phyloP scores from a whole-genome alignment of 2,329 filamentous ascomycete genomes.

The Alternaria arborescens region DNA sequence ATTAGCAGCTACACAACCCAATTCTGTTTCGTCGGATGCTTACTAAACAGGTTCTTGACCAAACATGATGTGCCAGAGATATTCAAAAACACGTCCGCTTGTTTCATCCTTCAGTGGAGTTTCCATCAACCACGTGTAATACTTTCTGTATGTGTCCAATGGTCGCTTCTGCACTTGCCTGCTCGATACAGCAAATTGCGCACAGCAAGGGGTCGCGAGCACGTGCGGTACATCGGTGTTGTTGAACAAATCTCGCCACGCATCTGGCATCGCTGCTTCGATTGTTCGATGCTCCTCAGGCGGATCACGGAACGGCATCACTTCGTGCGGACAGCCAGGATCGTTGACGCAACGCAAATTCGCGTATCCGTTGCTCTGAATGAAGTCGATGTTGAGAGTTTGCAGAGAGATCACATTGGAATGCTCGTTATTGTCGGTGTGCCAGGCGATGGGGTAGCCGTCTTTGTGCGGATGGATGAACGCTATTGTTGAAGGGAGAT shows the following conservation, averaged over 20 bases:
- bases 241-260: conserved; percentile 29
- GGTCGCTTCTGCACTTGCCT: conserved; percentile 36
- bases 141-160: conserved; percentile 39
- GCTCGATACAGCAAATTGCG: conserved; percentile 49
- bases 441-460: conserved; percentile 17
- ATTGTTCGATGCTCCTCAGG: conserved; percentile 20
- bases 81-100: conserved; percentile 35
- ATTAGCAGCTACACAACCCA: conserved; percentile 8
- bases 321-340: conserved; percentile 53
- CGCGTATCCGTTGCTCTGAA: conserved; percentile 51
- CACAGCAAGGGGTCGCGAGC: conserved; percentile 58
- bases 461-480: conserved; percentile 33
- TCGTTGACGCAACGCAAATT: conserved; percentile 52
- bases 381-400: conserved; percentile 48
- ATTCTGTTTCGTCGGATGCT: conserved; percentile 16
- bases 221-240: conserved; percentile 21
- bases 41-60: conserved; percentile 31
- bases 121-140: conserved; percentile 33
- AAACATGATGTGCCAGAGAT: conserved; percentile 41
- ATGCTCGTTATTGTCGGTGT: conserved; percentile 21
- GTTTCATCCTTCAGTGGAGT: conserved; percentile 34
- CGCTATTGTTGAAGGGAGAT: conserved; percentile 28
- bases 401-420: conserved; percentile 14
- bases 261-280: conserved; percentile 26
- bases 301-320: conserved; percentile 46